Percentiles rank a stretch among this genome's conserved stretches.
Conservation (phyloP, 306 rosid genomes). For the Fragaria iinumae region DNA sequence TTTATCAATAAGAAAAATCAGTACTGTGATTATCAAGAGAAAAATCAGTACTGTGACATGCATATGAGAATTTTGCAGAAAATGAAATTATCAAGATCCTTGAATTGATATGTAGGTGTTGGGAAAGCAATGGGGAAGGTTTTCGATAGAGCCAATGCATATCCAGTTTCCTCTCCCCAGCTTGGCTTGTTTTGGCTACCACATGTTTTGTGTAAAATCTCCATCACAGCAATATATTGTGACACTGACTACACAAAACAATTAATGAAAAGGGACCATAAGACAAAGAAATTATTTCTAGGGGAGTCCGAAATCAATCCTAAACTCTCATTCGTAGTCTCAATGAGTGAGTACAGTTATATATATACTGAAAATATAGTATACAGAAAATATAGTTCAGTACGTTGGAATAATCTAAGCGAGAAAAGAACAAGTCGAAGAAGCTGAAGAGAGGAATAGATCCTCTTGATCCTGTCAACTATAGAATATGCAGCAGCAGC, state of each 20-base stretch:
- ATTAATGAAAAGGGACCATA: slow-evolving; percentile 33
- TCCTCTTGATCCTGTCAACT: slow-evolving; percentile 40
- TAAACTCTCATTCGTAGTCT: not conserved
- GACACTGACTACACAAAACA: slow-evolving; percentile 16
- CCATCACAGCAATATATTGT: slow-evolving; percentile 27
- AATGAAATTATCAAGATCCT: not conserved
- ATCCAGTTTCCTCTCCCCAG: not conserved
- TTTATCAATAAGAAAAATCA: not conserved
- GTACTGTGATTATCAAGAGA: not conserved
- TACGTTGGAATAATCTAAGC: slow-evolving; percentile 22
- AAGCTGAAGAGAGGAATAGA: slow-evolving; percentile 31
- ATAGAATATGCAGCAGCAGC: not conserved
- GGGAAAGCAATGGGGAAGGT: not conserved
- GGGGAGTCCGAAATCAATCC: slow-evolving; percentile 9
- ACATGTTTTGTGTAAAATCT: slow-evolving; percentile 43
- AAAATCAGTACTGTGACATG: not conserved
- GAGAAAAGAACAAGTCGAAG: slow-evolving; percentile 42
- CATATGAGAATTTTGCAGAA: not conserved
- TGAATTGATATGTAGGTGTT: slow-evolving; percentile 7
- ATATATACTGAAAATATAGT: too few relatives aligned
- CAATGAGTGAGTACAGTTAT: too few relatives aligned
- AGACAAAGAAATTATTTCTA: slow-evolving; percentile 15
- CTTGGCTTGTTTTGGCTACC: slow-evolving; percentile 27
- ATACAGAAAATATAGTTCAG: slow-evolving; percentile 15
- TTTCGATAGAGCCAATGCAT: not conserved